These are phyloP conservation scores for Kodamaea plutei DNA, from an alignment of 1,139 yeast species.

Conservation along the genomic window DNA sequence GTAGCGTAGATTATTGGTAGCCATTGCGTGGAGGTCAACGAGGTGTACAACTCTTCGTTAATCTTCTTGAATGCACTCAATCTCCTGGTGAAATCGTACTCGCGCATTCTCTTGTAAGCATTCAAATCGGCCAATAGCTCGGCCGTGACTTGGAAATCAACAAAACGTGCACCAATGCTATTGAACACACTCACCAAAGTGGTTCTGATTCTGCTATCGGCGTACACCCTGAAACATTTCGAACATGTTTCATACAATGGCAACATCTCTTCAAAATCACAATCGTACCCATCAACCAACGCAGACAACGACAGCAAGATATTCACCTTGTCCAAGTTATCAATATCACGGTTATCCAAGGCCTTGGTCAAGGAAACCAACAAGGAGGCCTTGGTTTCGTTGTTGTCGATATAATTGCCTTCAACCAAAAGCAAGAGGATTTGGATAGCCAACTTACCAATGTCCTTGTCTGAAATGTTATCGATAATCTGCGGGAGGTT, in stretches of 20 bases:
- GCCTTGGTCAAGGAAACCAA: conserved; percentile 58
- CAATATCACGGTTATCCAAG: conserved; percentile 57
- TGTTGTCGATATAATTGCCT: conserved; percentile 56
- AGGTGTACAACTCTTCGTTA: conserved; percentile 50
- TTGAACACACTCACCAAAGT: conserved; percentile 57
- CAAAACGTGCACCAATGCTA: conserved; percentile 54
- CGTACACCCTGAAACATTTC: conserved; percentile 53
- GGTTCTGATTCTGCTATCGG: conserved; percentile 58
- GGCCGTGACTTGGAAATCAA: conserved; percentile 43
- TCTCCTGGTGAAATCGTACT: conserved; percentile 76
- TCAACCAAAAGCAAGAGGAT: conserved; percentile 54
- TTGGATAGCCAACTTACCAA: conserved; percentile 51
- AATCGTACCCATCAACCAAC: conserved; percentile 50
- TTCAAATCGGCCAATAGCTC: conserved; percentile 60
- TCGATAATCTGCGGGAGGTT: conserved; percentile 49
- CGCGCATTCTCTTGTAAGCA: conserved; percentile 63
- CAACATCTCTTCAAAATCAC: conserved; percentile 49
- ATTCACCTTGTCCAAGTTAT: conserved; percentile 51
- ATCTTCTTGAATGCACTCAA: conserved; percentile 62
- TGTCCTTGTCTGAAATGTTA: conserved; percentile 40
- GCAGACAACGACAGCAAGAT: conserved; percentile 56
- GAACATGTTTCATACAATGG: conserved; percentile 56
- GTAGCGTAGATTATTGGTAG: conserved; percentile 66
- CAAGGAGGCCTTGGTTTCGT: conserved; percentile 51
- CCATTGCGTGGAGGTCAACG: conserved; percentile 64